Conservation (phyloP, 225 moss, liverwort and hornwort genomes). For the Polytrichum commune region DNA sequence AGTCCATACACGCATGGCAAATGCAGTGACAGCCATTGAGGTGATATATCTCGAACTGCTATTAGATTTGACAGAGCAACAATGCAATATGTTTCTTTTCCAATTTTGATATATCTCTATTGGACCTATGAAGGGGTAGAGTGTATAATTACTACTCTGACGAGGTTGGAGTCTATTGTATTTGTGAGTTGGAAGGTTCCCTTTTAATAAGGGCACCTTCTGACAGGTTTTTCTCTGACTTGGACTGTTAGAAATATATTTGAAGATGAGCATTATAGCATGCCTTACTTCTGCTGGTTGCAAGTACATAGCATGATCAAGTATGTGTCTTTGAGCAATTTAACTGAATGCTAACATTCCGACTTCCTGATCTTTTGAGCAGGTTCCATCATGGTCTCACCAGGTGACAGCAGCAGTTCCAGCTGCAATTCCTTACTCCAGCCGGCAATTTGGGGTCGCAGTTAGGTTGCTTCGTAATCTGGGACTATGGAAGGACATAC, state of each 20-base stretch:
- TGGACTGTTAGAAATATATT: too few species aligned
- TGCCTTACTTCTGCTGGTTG: too few species aligned
- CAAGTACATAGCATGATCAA: too few species aligned
- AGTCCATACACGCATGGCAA: constrained; percentile 60
- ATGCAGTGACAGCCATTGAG: constrained; percentile 65
- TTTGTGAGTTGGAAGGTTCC: neutral
- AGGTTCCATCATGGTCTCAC: constrained; percentile 87
- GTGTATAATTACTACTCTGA: neutral
- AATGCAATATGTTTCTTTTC: too few species aligned
- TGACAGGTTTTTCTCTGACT: too few species aligned
- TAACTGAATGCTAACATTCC: neutral
- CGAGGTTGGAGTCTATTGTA: neutral
- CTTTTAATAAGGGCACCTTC: too few species aligned
- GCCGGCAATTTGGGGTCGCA: constrained; percentile 86
- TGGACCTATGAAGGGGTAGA: neutral
- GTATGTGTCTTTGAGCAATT: too few species aligned
- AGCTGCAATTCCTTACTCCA: constrained; percentile 65
- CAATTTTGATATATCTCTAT: too few species aligned
- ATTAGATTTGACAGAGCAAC: too few species aligned
- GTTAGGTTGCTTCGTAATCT: constrained; percentile 86
- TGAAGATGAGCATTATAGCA: too few species aligned
- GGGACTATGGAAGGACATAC: constrained; percentile 85
- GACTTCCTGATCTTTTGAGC: constrained; percentile 12
- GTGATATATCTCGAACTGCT: constrained; percentile 20
- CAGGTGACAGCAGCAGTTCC: constrained; percentile 82